Evolutionary conservation across 495 filamentous ascomycete genomes (phyloP).

Genomic region (Rhypophila decipiens): DNA sequence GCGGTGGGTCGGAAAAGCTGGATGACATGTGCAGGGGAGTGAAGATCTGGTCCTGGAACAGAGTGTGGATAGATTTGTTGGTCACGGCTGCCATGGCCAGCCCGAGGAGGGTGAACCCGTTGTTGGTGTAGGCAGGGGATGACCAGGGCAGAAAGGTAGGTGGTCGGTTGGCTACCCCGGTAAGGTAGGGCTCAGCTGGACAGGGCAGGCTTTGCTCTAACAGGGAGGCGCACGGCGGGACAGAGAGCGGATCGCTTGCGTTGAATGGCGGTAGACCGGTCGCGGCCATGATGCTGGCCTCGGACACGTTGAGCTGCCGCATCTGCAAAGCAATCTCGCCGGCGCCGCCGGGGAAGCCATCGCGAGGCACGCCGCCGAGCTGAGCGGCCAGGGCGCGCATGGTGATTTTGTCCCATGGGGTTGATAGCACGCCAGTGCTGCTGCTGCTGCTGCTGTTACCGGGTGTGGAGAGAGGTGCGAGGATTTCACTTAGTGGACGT

Average conservation of each 20-base stretch:
- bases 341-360: slow-evolving; percentile 21
- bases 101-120: slow-evolving; percentile 28
- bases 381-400: slow-evolving; percentile 40
- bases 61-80: slow-evolving; percentile 13
- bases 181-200: slow-evolving; percentile 9
- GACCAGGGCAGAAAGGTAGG: slow-evolving; percentile 26
- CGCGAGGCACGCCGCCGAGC: slow-evolving; percentile 35
- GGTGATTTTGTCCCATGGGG: slow-evolving; percentile 40
- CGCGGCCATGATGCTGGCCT: slow-evolving; percentile 4
- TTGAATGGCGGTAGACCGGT: slow-evolving; percentile 34
- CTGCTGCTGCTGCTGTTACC: slow-evolving; percentile 16
- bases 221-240: slow-evolving; percentile 15
- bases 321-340: slow-evolving; percentile 8
- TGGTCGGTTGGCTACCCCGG: slow-evolving; percentile 11
- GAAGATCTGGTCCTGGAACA: slow-evolving; percentile 24
- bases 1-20: slow-evolving; percentile 18
- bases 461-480: slow-evolving; percentile 21
- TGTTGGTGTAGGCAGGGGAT: slow-evolving; percentile 25
- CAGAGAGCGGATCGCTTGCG: slow-evolving; percentile 5
- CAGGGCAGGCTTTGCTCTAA: slow-evolving; percentile 1
- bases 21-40: slow-evolving; percentile 22
- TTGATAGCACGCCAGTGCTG: slow-evolving; percentile 8
- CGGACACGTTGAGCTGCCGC: not conserved
- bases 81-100: slow-evolving; percentile 23
- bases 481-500: slow-evolving; percentile 32